These are phyloP conservation scores for Pseudocercospora macadamiae DNA, from an alignment of 2,329 filamentous ascomycete genomes.

Conservation along the genomic window DNA sequence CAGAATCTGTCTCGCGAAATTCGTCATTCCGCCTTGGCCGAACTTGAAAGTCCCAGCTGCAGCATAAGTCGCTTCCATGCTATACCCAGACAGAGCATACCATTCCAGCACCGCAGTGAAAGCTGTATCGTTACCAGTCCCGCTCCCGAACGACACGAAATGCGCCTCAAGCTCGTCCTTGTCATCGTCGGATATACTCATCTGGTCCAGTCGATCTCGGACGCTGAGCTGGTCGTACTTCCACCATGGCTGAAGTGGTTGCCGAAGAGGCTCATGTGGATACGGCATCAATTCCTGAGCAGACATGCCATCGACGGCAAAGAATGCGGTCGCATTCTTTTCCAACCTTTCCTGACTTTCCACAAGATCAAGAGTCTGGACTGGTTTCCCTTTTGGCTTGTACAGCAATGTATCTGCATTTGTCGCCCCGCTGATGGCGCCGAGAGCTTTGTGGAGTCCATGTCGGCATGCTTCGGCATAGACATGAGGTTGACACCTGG, in stretches of 20 bases:
- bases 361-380: background rate
- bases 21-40: conserved; percentile 27
- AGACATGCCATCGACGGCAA: conserved; percentile 36
- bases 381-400: background rate
- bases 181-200: conserved; percentile 28
- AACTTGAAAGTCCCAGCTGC: conserved; percentile 33
- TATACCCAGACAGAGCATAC: conserved; percentile 37
- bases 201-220: conserved; percentile 36
- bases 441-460: conserved; percentile 22
- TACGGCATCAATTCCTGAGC: conserved; percentile 42
- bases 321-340: conserved; percentile 33
- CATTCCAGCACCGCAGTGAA: conserved; percentile 37
- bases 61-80: conserved; percentile 27
- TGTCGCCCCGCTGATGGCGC: conserved; percentile 10
- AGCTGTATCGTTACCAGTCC: conserved; percentile 23
- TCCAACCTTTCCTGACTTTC: conserved; percentile 1
- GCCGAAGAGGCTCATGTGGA: conserved; percentile 39
- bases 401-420: background rate
- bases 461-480: conserved; percentile 38
- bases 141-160: conserved; percentile 25
- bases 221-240: conserved; percentile 36
- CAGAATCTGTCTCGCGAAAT: background rate
- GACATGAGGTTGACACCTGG: conserved; percentile 33
- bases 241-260: conserved; percentile 33
- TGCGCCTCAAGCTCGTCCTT: conserved; percentile 31